phyloP scores from a whole-genome alignment of 164 flowering plant species.

The Vitis rupestris region DNA sequence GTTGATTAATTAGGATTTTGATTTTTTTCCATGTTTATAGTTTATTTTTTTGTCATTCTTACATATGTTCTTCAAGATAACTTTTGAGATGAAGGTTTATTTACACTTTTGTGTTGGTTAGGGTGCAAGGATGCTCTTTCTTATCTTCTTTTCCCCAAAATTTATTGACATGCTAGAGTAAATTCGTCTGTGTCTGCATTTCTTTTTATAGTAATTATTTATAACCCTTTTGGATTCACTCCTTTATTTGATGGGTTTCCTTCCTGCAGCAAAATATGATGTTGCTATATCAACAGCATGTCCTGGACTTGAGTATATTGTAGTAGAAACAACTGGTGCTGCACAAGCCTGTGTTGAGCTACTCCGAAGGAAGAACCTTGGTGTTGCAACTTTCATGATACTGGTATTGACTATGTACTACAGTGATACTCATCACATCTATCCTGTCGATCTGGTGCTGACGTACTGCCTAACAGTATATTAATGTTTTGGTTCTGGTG shows the following conservation, averaged over 20 bases:
- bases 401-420: slow-evolving; percentile 56
- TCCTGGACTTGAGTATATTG: slow-evolving; percentile 88
- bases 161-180: too few species aligned
- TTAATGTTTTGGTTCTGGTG: background rate
- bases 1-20: background rate
- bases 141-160: too few species aligned
- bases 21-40: background rate
- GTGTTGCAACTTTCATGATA: slow-evolving; percentile 97
- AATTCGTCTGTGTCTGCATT: too few species aligned
- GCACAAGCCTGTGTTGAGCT: slow-evolving; percentile 96
- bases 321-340: slow-evolving; percentile 85
- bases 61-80: too few species aligned
- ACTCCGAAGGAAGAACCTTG: slow-evolving; percentile 75
- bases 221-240: too few species aligned
- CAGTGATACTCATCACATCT: background rate
- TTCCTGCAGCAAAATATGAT: slow-evolving; percentile 87
- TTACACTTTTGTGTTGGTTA: too few species aligned
- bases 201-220: too few species aligned
- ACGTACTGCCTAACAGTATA: background rate
- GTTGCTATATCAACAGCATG: slow-evolving; percentile 94
- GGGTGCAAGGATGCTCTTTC: too few species aligned
- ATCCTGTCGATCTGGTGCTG: background rate
- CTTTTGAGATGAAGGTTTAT: too few species aligned
- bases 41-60: background rate
- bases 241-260: background rate